Base-by-base conservation (phyloP, 1,284 basidiomycete species). In the Microbotryomycetes sp. region DNA sequence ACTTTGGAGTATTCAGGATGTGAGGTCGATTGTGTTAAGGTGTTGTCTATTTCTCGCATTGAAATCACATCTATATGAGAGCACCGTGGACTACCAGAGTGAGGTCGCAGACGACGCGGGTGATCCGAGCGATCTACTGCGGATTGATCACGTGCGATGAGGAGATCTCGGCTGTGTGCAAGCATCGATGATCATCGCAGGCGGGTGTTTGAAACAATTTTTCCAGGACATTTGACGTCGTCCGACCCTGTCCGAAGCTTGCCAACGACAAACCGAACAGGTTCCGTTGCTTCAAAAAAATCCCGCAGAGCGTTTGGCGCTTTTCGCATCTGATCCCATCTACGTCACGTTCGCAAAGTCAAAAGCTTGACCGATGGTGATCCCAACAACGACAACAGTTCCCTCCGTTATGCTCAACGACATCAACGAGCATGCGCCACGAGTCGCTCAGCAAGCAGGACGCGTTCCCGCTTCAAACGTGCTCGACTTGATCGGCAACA, bases 1-100 rank as follows among this genome's bases (percentile, higher is more conserved):
- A 72, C 49, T 92, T 88, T 78, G 90, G 90, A 15, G 88, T 91
- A 51, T 92, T 92, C 78, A 83, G 90, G 65, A 92, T 93, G 90
- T 93, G 81, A 3, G 47, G 16, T n/a, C 23, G 23, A 25, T 22
- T 48, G 28, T 49, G 47, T 23, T 52, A 12, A 7, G 14, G 49
- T 50, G 16, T 26, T 7, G 19, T 28, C 23, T 25, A 29, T 15
- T 19, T 52, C 50, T 26, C 19, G 50, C 25, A 42, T 12, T 12
- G 36, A 42, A 42, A 42, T 12, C 36, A 42, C 9, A 42, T 9
- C 36, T 12, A 9, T 12, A 42, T n/a, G n/a, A n/a, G n/a, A n/a
- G n/a, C n/a, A n/a, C n/a, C n/a, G n/a, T n/a, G n/a, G n/a, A n/a
- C n/a, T n/a, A n/a, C n/a, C n/a, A n/a, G n/a, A n/a, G n/a, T n/a